These are phyloP conservation scores for Grigorovia humatica DNA, from an alignment of 805 yeast genomes.

Conservation along the genomic window DNA sequence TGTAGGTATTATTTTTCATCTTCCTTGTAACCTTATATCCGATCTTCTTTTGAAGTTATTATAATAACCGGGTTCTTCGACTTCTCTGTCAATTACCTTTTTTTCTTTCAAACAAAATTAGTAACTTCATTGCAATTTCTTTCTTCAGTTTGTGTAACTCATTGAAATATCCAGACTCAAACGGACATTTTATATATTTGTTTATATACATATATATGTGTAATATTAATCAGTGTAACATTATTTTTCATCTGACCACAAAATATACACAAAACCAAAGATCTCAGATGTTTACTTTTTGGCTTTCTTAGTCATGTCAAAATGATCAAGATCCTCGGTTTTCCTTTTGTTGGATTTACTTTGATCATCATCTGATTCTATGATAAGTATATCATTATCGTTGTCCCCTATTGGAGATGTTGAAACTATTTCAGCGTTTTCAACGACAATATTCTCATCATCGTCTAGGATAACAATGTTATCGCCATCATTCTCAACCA, in stretches of 20 bases:
- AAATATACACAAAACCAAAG: background rate
- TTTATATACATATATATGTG: background rate
- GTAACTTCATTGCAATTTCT: too few species aligned
- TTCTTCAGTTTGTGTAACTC: too few species aligned
- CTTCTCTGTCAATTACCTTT: too few species aligned
- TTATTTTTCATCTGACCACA: background rate
- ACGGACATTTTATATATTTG: background rate
- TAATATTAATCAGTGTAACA: background rate
- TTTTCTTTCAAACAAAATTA: too few species aligned
- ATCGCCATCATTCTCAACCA: background rate
- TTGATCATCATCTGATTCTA: constrained; percentile 7
- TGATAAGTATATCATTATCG: constrained; percentile 1
- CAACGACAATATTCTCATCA: background rate
- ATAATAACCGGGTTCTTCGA: too few species aligned
- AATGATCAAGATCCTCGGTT: background rate
- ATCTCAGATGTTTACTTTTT: background rate
- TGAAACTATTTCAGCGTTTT: background rate
- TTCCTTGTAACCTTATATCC: too few species aligned
- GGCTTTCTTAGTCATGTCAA: background rate
- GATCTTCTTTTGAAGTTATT: too few species aligned
- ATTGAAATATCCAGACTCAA: background rate
- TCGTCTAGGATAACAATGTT: constrained; percentile 5
- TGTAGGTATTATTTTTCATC: too few species aligned
- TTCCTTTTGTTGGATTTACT: background rate
- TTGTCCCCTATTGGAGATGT: constrained; percentile 5